phyloP scores from a whole-genome alignment of 1,284 basidiomycete genomes.

The Volvariella surrecta region DNA sequence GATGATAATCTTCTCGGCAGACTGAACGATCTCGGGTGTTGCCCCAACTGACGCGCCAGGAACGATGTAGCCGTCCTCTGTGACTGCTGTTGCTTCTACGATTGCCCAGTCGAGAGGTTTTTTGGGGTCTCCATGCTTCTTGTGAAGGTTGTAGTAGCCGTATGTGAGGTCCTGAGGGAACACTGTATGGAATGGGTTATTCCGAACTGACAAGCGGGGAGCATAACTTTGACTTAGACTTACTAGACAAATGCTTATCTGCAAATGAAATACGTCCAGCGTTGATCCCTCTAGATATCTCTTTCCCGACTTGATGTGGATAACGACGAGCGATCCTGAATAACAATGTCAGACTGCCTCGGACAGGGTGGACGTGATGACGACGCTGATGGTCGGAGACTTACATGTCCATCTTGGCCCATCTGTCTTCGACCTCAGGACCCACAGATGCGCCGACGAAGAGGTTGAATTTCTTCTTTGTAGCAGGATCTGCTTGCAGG shows the following conservation, averaged over 20 bases:
- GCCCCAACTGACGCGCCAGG: slow-evolving; percentile 44
- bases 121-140: slow-evolving; percentile 32
- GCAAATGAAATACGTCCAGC: slow-evolving; percentile 35
- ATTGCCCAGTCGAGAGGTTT: slow-evolving; percentile 44
- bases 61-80: slow-evolving; percentile 40
- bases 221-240: slow-evolving; percentile 9
- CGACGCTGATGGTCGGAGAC: slow-evolving; percentile 6
- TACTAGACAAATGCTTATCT: slow-evolving; percentile 37
- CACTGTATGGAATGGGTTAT: slow-evolving; percentile 19
- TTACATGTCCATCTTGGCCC: slow-evolving; percentile 36
- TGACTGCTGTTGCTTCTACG: slow-evolving; percentile 43
- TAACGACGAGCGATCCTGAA: slow-evolving; percentile 36
- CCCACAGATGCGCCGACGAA: slow-evolving; percentile 44
- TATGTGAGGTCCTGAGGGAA: slow-evolving; percentile 42
- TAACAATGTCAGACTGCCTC: slow-evolving; percentile 1
- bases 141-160: slow-evolving; percentile 36
- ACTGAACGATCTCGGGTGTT: slow-evolving; percentile 40
- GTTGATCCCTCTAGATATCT: slow-evolving; percentile 42
- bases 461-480: slow-evolving; percentile 40
- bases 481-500: slow-evolving; percentile 32
- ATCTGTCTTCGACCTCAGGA: slow-evolving; percentile 39
- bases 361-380: not conserved
- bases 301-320: slow-evolving; percentile 45
- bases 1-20: slow-evolving; percentile 43
- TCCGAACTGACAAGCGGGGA: not conserved